Conservation (phyloP, 345 rosid species). For the Rhizophora mangle region DNA sequence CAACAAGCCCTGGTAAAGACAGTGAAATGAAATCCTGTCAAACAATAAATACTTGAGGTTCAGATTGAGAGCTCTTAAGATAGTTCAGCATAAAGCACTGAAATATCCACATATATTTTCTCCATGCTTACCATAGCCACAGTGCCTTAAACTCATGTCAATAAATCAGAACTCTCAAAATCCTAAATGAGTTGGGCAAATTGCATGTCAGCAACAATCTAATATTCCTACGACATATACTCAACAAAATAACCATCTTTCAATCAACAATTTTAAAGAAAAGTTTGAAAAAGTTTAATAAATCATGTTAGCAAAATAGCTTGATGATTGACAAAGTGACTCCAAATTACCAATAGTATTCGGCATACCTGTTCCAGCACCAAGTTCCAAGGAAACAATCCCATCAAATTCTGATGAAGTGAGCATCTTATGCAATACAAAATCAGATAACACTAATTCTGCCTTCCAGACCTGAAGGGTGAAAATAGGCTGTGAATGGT, state of each 20-base stretch:
- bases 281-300: background rate
- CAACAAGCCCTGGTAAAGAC: conserved; percentile 58
- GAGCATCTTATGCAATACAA: conserved; percentile 64
- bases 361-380: conserved; percentile 82
- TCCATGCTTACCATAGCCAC: background rate
- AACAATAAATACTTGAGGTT: conserved; percentile 11
- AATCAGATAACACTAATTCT: conserved; percentile 66
- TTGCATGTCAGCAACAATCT: background rate
- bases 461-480: conserved; percentile 83
- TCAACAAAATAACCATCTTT: background rate
- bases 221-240: background rate
- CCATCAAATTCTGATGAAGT: conserved; percentile 60
- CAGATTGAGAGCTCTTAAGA: background rate
- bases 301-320: background rate
- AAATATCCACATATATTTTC: background rate
- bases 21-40: conserved; percentile 21
- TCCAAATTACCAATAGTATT: conserved; percentile 3
- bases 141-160: background rate
- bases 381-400: conserved; percentile 59
- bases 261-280: background rate
- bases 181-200: background rate
- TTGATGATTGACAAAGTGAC: background rate
- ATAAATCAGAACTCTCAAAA: background rate
- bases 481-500: conserved; percentile 6
- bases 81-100: background rate